Evolutionary conservation across 179 eudicot genomes (phyloP), one percentile per base, ranked within the genome.

Genomic region (Silene noctiflora): DNA sequence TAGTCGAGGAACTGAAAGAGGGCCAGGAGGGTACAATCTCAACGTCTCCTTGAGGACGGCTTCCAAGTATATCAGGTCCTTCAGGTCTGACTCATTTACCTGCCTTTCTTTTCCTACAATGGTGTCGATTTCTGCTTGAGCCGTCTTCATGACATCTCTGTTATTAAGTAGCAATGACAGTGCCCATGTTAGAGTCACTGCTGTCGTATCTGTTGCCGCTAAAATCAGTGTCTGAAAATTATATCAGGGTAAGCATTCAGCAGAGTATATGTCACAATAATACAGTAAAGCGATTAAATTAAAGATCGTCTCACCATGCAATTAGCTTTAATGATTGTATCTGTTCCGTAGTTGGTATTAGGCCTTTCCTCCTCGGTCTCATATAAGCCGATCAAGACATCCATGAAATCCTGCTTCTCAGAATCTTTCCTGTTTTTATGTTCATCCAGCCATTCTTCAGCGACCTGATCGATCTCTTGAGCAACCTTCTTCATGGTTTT

Each of bases 401-500:
- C 42, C 42, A 35, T 35, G 42, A 35, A 35, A 35, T 6, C 42
- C 42, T 2, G 9, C 17, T 75, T 65, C 42, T 61, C 55, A 17
- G 27, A 9, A 16, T 20, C 10, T 39, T n/a, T 72, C 56, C 25
- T 76, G n/a, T 10, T 64, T 29, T 25, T 72, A 46, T 84, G 86
- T 58, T 72, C 76, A 3, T 78, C 76, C 16, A 84, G 74, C 82
- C 84, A 81, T 2, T 19, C 67, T 20, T 35, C 29, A 12, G 73
- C 16, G 0, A 79, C 7, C 0, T 3, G 1, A 39, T 83, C 85
- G 8, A 80, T 10, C 20, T 73, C 80, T n/a, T 65, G 55, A 0
- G 25, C 71, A 1, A 33, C 58, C 69, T 51, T 33, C 59, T 77
- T 80, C 76, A 83, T 80, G 46, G 67, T 59, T 67, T 74, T 80